A percentile compares a stretch with the other conserved stretches of the same genome.
These are phyloP conservation scores for Cyberlindnera petersonii DNA, from an alignment of 805 yeast genomes.

Conservation along the genomic window DNA sequence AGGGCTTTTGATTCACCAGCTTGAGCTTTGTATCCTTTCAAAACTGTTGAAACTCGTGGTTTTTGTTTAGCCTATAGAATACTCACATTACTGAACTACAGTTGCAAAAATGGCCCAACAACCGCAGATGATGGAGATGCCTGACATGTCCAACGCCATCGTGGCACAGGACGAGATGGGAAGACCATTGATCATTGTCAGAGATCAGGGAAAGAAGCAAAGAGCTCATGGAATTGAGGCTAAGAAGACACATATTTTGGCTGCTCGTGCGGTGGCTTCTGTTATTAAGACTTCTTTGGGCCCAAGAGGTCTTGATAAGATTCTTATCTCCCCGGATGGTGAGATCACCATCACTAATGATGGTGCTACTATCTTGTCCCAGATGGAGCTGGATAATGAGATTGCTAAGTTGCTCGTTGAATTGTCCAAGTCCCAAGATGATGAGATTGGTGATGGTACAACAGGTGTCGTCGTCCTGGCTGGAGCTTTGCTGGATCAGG, in stretches of 20 bases:
- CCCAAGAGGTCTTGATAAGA: conserved; percentile 98
- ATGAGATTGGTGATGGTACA: conserved; percentile 98
- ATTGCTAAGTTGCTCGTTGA: conserved; percentile 95
- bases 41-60: no score
- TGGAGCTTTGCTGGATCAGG: conserved; percentile 90
- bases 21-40: not conserved
- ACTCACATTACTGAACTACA: no score
- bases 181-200: conserved; percentile 94
- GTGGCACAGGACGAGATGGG: conserved; percentile 99
- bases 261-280: conserved; percentile 92
- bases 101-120: conserved; percentile 27
- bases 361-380: conserved; percentile 94
- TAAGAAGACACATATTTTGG: conserved; percentile 79
- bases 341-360: conserved; percentile 98
- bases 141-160: conserved; percentile 96
- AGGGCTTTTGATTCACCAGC: not conserved
- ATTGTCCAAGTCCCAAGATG: conserved; percentile 91
- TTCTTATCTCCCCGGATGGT: conserved; percentile 91
- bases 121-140: conserved; percentile 48
- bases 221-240: conserved; percentile 80
- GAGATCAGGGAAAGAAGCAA: conserved; percentile 67
- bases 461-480: conserved; percentile 98
- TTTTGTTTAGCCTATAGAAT: no score
- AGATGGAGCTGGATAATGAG: conserved; percentile 94
- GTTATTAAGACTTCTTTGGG: conserved; percentile 92